Conservation (phyloP, 2,329 filamentous ascomycete genomes). For the Pseudocercospora crystallina region DNA sequence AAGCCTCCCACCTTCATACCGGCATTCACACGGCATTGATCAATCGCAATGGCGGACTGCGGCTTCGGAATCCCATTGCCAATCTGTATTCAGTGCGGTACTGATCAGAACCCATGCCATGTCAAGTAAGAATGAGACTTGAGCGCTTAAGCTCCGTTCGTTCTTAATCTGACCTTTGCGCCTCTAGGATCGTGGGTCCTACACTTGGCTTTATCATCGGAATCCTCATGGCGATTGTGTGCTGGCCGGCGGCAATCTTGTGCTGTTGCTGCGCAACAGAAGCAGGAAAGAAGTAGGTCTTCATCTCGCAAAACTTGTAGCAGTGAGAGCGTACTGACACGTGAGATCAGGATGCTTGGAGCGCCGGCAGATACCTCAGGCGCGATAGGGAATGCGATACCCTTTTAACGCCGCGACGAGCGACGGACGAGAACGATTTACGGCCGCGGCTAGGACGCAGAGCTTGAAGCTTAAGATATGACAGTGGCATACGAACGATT, state of each 20-base stretch:
- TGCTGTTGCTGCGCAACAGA: constrained; percentile 40
- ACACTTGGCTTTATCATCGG: constrained; percentile 37
- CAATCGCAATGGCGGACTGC: constrained; percentile 23
- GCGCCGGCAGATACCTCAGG: constrained; percentile 35
- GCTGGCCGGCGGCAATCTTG: constrained; percentile 40
- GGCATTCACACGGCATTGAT: neutral
- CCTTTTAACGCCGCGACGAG: constrained; percentile 25
- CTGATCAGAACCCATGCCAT: constrained; percentile 40
- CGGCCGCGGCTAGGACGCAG: neutral
- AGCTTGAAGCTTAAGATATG: neutral
- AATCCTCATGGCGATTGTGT: constrained; percentile 37
- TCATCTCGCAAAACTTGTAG: neutral
- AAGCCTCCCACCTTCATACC: neutral
- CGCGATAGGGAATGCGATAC: constrained; percentile 35
- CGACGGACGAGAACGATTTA: neutral
- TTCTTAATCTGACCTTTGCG: neutral
- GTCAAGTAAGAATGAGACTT: constrained; percentile 30
- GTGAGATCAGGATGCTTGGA: constrained; percentile 29
- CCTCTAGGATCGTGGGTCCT: constrained; percentile 34
- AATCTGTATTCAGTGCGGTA: constrained; percentile 40
- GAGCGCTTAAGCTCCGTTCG: neutral
- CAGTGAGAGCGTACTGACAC: constrained; percentile 1
- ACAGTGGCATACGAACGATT: no score
- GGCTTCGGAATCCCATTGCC: constrained; percentile 31
- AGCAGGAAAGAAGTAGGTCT: constrained; percentile 33